A percentile compares a stretch with the other conserved stretches of the same genome.
Conservation (phyloP, 2,329 filamentous ascomycete genomes). For the Keithomyces neogunnii region DNA sequence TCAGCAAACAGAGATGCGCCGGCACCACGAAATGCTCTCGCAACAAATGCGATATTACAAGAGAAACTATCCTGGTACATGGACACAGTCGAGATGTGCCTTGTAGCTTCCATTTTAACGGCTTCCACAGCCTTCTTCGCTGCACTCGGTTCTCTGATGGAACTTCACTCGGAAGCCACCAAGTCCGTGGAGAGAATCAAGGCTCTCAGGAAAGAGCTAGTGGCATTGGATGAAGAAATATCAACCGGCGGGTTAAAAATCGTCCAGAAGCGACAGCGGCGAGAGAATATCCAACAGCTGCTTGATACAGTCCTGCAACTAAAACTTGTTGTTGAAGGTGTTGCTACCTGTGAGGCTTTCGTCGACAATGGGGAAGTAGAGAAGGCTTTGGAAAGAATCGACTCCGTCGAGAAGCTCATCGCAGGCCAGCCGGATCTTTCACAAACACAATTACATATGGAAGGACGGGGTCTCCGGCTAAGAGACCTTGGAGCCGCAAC, state of each 20-base stretch:
- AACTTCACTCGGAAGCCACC: conserved; percentile 84
- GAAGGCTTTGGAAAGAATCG: conserved; percentile 67
- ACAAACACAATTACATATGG: conserved; percentile 13
- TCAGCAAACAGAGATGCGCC: conserved; percentile 35
- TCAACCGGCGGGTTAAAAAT: conserved; percentile 78
- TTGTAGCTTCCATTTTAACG: conserved; percentile 92
- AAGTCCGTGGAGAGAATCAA: conserved; percentile 87
- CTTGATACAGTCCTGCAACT: conserved; percentile 78
- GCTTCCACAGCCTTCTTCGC: conserved; percentile 96
- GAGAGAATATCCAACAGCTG: conserved; percentile 77
- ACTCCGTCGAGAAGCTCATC: conserved; percentile 70
- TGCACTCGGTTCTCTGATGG: conserved; percentile 79
- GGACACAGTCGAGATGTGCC: conserved; percentile 96
- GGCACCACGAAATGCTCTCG: conserved; percentile 70
- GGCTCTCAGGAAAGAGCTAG: conserved; percentile 67
- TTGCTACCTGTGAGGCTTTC: conserved; percentile 68
- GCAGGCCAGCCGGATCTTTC: conserved; percentile 54
- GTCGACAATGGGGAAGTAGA: conserved; percentile 79
- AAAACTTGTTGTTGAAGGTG: conserved; percentile 64
- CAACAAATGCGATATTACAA: conserved; percentile 93
- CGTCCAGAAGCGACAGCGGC: conserved; percentile 69
- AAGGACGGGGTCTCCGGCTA: conserved; percentile 25
- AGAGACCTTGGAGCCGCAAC: conserved; percentile 68
- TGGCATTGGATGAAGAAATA: conserved; percentile 77
- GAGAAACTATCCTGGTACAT: conserved; percentile 99